Evolutionary conservation across 768 basidiomycete species (phyloP), one percentile per base, ranked within the genome.

Genomic region (Tricholoma furcatifolium): DNA sequence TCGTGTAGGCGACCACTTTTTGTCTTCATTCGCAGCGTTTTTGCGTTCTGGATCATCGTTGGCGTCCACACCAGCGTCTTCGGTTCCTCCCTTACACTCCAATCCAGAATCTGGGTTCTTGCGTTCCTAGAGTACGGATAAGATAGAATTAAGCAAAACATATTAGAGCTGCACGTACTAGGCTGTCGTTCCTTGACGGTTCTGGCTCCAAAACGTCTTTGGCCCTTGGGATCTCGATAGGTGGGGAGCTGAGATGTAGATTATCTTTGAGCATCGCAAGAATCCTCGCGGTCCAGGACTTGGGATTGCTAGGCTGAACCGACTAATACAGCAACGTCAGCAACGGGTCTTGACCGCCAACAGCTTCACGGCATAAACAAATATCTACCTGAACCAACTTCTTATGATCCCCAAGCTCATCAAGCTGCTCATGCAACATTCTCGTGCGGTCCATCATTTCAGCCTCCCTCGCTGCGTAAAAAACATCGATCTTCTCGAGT

Each of bases 401-500:
- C 30, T 82, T 73, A 68, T 93, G 92, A 54, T 85, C 83, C 35
- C 74, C 75, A 7, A 97, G 79, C 62, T 93, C 90, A 8, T 78
- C 67, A 15, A 96, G 76, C 63, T 98, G 94, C 38, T 75, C 75
- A 52, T 80, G 77, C 5, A 98, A 69, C 23, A 70, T 43, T 24
- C 70, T 62, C 14, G 75, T 73, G 21, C 75, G 77, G 2, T 64
- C 66, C 4, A 69, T 69, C 82, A 81, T 85, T 69, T 79, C 84
- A 42, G 75, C 76, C 70, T 84, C 93, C 24, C 85, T 78, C 21
- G 81, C 82, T 5, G 79, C 62, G 65, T 91, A 98, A 67, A 99
- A 99, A 1, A 73, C 70, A 54, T 91, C 90, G 11, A 98, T 83
- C 67, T 96, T 97, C 18, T 87, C 83, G 2, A 98, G 73, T 65